Evolutionary conservation across 768 basidiomycete genomes (phyloP).

Genomic region (Naganishia vaughanmartiniae): DNA sequence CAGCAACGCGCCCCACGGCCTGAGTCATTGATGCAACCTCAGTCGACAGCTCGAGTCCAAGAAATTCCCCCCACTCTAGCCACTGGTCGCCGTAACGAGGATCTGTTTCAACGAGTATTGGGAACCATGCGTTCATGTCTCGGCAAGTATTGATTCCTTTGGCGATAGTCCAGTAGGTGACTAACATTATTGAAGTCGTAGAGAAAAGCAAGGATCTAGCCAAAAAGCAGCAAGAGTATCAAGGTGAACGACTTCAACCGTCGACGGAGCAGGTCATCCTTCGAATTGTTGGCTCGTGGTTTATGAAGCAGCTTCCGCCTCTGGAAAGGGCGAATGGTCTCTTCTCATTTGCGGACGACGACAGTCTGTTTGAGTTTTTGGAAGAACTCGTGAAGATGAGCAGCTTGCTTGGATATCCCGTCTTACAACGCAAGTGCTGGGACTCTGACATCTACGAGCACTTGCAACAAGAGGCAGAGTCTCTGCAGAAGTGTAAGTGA

Average conservation of each 20-base stretch:
- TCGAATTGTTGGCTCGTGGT: conserved; percentile 9
- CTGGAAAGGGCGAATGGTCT: conserved; percentile 18
- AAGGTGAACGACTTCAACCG: neutral
- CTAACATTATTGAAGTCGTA: neutral
- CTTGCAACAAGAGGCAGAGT: conserved; percentile 3
- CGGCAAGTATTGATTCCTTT: neutral
- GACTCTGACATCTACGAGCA: neutral
- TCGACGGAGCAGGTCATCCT: neutral
- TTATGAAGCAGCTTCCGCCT: conserved; percentile 24
- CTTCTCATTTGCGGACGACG: conserved; percentile 11
- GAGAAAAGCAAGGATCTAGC: neutral
- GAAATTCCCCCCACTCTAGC: neutral
- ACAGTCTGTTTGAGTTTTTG: conserved; percentile 13
- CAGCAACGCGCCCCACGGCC: neutral
- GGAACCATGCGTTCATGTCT: neutral
- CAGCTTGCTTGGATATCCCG: conserved; percentile 1
- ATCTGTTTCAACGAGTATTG: conserved; percentile 4
- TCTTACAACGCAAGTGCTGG: conserved; percentile 11
- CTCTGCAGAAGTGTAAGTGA: conserved; percentile 8
- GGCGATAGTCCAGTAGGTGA: neutral
- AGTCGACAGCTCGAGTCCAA: neutral
- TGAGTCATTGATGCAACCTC: neutral
- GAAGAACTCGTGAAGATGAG: conserved; percentile 14
- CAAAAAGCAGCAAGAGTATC: conserved; percentile 17
- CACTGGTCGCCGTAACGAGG: neutral